These are phyloP conservation scores for Pseudocercospora ulei DNA, from an alignment of 2,329 filamentous ascomycete species.

Conservation along the genomic window DNA sequence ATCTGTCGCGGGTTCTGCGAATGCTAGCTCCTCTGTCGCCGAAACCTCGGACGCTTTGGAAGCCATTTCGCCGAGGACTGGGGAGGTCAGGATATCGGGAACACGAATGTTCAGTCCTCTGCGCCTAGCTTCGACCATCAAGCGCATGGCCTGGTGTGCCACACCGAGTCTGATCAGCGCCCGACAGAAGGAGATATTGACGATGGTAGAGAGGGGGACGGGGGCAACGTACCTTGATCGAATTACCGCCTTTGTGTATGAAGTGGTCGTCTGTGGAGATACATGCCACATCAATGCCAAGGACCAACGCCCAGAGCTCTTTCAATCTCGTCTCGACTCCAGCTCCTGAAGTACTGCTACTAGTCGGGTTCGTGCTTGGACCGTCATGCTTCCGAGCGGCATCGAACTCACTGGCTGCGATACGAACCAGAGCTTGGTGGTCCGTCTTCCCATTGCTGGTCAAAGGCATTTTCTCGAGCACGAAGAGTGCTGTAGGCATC, in stretches of 20 bases:
- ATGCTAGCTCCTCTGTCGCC: neutral
- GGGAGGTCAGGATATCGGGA: conserved; percentile 3
- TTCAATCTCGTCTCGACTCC: conserved; percentile 4
- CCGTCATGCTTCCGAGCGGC: conserved; percentile 3
- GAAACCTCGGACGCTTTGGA: neutral
- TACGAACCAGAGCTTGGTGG: conserved; percentile 1
- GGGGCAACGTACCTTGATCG: conserved; percentile 7
- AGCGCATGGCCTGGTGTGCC: conserved; percentile 3
- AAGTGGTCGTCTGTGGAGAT: conserved; percentile 9
- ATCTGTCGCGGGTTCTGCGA: neutral
- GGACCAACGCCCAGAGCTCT: conserved; percentile 5
- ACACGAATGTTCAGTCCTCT: conserved; percentile 2
- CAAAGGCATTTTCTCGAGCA: conserved; percentile 10
- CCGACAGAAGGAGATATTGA: no score
- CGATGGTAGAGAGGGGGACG: neutral
- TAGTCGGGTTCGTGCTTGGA: neutral
- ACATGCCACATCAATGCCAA: neutral
- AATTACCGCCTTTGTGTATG: conserved; percentile 9
- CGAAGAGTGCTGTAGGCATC: conserved; percentile 2
- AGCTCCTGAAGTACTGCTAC: neutral
- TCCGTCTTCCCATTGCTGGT: conserved; percentile 3
- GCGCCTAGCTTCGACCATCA: conserved; percentile 7
- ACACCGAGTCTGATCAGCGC: neutral
- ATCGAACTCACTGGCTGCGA: conserved; percentile 4
- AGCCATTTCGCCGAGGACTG: conserved; percentile 6